These are phyloP conservation scores for Boletus sp. DNA, from an alignment of 768 basidiomycete species.

Conservation along the genomic window DNA sequence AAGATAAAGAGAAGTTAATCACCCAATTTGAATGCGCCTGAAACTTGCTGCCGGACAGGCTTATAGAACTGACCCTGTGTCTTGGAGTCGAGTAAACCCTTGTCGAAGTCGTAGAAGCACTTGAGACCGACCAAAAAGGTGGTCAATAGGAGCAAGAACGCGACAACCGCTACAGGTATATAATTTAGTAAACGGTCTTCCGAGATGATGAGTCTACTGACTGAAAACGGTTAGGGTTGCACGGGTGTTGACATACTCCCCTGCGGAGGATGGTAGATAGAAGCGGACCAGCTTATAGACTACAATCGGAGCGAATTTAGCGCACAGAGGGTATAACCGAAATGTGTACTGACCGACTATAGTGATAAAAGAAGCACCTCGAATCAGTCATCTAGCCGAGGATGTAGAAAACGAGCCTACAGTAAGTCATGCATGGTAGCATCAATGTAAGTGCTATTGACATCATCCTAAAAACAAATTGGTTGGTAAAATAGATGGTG, in stretches of 20 bases:
- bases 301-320: constrained; percentile 26
- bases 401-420: constrained; percentile 41
- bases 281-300: constrained; percentile 87
- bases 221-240: constrained; percentile 81
- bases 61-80: constrained; percentile 61
- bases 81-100: constrained; percentile 74
- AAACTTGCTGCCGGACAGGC: constrained; percentile 28
- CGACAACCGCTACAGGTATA: constrained; percentile 56
- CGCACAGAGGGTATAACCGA: background rate
- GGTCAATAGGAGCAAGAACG: constrained; percentile 70
- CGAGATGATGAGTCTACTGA: constrained; percentile 35
- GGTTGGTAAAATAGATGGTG: background rate
- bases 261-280: constrained; percentile 58
- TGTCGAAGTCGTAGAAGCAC: constrained; percentile 81
- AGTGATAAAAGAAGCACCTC: background rate
- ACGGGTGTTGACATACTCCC: constrained; percentile 67
- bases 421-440: constrained; percentile 75
- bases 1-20: constrained; percentile 30
- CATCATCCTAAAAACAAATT: constrained; percentile 54
- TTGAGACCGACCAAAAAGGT: constrained; percentile 76
- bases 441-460: constrained; percentile 67
- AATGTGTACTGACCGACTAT: constrained; percentile 29
- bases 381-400: constrained; percentile 1
- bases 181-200: background rate
- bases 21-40: constrained; percentile 32